A percentile compares a stretch with the other conserved stretches of the same genome.
Evolutionary conservation across 768 basidiomycete species (phyloP).

Genomic region (Sporobolomyces phaffii): DNA sequence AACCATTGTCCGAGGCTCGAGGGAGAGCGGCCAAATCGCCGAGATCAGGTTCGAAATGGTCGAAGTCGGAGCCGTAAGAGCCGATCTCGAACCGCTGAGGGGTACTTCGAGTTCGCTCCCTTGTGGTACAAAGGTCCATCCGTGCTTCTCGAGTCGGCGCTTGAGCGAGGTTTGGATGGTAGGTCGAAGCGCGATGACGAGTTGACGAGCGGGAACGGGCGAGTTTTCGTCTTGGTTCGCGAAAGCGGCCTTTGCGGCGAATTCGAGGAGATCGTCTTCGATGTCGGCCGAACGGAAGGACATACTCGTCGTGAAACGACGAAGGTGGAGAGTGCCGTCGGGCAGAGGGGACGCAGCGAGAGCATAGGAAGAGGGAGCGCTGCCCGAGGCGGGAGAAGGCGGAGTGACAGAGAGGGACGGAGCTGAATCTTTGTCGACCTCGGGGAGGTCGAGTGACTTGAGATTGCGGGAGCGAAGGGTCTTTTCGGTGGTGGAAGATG

Average conservation of each 20-base stretch:
- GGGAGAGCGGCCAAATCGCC: conserved; percentile 19
- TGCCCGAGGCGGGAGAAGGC: conserved; percentile 8
- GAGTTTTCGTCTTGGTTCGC: not conserved
- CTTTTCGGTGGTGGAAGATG: not conserved
- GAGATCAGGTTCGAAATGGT: not conserved
- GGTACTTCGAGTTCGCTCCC: conserved; percentile 19
- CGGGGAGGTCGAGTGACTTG: not conserved
- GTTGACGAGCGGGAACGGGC: conserved; percentile 1
- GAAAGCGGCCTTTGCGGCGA: conserved; percentile 17
- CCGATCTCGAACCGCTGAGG: not conserved
- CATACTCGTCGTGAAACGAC: conserved; percentile 28
- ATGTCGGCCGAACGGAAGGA: conserved; percentile 35
- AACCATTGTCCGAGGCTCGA: conserved; percentile 19
- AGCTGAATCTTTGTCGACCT: not conserved
- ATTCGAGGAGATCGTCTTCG: conserved; percentile 33
- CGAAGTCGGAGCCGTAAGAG: not conserved
- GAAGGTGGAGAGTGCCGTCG: conserved; percentile 24
- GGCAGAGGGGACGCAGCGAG: conserved; percentile 13
- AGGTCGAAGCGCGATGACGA: conserved; percentile 26
- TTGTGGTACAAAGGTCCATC: conserved; percentile 8
- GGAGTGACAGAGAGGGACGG: conserved; percentile 27
- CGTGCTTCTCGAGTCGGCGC: conserved; percentile 5
- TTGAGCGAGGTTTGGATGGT: conserved; percentile 1
- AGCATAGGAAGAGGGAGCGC: conserved; percentile 2
- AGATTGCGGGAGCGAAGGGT: conserved; percentile 2